These are phyloP conservation scores for Chlamydomonas reinhardtii DNA, from an alignment of 163 green algal genomes.

Conservation along the genomic window DNA sequence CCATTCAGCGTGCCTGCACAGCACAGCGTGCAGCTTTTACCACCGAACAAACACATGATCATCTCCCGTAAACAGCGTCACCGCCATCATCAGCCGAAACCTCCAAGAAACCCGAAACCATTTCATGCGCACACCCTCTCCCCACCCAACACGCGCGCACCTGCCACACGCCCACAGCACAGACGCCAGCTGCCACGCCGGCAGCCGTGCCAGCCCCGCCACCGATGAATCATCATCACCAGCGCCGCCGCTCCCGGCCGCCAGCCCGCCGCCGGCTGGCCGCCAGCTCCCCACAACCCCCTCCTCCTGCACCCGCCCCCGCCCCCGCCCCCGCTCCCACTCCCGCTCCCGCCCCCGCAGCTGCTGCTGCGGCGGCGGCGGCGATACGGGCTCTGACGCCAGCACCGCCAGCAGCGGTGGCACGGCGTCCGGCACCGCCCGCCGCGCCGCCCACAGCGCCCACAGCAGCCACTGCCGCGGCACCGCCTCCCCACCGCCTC, in stretches of 20 bases:
- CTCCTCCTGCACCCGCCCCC: not conserved
- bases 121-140: not conserved
- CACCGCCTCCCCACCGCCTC: not conserved
- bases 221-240: too few species aligned
- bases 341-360: not conserved
- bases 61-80: too few species aligned
- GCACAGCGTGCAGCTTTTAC: too few species aligned
- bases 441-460: not conserved
- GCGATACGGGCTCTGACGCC: not conserved
- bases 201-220: not conserved
- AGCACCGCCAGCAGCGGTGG: not conserved
- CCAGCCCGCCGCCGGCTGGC: not conserved
- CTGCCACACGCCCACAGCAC: slow-evolving; percentile 29
- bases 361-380: not conserved
- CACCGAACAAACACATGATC: too few species aligned
- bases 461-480: not conserved
- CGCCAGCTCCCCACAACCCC: not conserved
- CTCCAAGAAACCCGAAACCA: too few species aligned
- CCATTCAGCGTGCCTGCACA: too few species aligned
- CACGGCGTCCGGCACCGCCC: not conserved
- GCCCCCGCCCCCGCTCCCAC: not conserved
- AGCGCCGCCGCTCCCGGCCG: too few species aligned
- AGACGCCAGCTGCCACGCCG: slow-evolving; percentile 2
- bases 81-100: too few species aligned
- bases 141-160: not conserved